Evolutionary conservation across 306 rosid genomes (phyloP).

Genomic region (Ceratonia siliqua): DNA sequence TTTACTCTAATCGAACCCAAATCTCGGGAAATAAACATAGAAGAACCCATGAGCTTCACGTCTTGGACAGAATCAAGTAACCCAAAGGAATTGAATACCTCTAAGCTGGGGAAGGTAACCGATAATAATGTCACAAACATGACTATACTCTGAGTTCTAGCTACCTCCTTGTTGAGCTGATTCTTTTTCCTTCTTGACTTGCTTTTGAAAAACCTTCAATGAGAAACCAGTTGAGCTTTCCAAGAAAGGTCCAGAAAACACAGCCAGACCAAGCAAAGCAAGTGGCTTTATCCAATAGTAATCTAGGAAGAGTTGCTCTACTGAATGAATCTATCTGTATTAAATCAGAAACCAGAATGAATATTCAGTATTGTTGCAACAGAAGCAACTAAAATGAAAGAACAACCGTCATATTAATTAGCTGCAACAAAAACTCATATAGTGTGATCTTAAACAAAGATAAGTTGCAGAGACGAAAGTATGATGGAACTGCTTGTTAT

Average conservation of each 20-base stretch:
- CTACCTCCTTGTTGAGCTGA: conserved; percentile 13
- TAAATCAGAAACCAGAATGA: neutral
- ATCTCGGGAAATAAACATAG: conserved; percentile 38
- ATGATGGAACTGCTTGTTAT: neutral
- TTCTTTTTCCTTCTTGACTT: conserved; percentile 14
- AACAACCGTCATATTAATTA: neutral
- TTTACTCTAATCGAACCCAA: conserved; percentile 40
- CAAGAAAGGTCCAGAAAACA: no score
- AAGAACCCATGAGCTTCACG: conserved; percentile 48
- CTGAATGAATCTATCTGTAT: conserved; percentile 33
- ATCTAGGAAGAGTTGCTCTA: conserved; percentile 1
- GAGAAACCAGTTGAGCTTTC: neutral
- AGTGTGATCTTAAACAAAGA: conserved; percentile 23
- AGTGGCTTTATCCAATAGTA: conserved; percentile 7
- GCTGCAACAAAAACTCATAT: conserved; percentile 28
- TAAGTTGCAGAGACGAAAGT: neutral
- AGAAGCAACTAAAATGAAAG: neutral
- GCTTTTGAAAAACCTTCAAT: neutral
- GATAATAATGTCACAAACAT: conserved; percentile 58
- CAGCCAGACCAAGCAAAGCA: conserved; percentile 19
- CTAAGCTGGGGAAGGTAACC: conserved; percentile 45
- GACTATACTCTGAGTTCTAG: conserved; percentile 24
- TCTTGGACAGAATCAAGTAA: conserved; percentile 51
- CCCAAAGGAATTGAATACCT: conserved; percentile 44
- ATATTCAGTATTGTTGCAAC: conserved; percentile 9